These are phyloP conservation scores for Saccharomyces eubayanus DNA, from an alignment of 805 yeast genomes.

Conservation along the genomic window DNA sequence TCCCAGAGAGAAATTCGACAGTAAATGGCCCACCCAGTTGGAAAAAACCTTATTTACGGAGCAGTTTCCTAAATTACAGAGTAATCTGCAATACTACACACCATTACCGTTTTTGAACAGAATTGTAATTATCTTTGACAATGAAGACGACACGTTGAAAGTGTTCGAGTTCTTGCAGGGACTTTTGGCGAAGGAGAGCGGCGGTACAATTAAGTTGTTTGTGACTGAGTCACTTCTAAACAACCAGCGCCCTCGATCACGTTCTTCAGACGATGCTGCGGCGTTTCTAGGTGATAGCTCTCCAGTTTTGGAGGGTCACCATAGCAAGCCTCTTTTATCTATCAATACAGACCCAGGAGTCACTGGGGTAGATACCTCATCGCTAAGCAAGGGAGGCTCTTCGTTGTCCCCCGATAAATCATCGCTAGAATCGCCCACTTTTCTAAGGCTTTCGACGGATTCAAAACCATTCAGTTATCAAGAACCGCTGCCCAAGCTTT, in stretches of 20 bases:
- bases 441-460: slow-evolving; percentile 20
- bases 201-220: slow-evolving; percentile 22
- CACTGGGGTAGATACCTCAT: slow-evolving; percentile 15
- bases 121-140: slow-evolving; percentile 32
- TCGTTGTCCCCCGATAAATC: slow-evolving; percentile 28
- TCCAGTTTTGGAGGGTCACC: not conserved
- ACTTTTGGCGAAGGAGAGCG: slow-evolving; percentile 4
- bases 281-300: not conserved
- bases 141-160: slow-evolving; percentile 19
- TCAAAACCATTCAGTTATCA: slow-evolving; percentile 21
- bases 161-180: slow-evolving; percentile 18
- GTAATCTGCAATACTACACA: slow-evolving; percentile 29
- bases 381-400: slow-evolving; percentile 19
- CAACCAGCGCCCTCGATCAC: slow-evolving; percentile 1
- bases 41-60: slow-evolving; percentile 18
- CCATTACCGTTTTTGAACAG: slow-evolving; percentile 38
- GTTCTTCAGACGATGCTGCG: slow-evolving; percentile 3
- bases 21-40: slow-evolving; percentile 22
- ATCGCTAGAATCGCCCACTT: slow-evolving; percentile 24
- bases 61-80: slow-evolving; percentile 18
- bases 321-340: slow-evolving; percentile 19
- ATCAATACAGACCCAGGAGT: slow-evolving; percentile 21
- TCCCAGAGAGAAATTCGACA: slow-evolving; percentile 17
- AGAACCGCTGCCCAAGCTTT: slow-evolving; percentile 25
- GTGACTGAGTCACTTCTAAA: slow-evolving; percentile 30